Evolutionary conservation across 768 basidiomycete species (phyloP).

Genomic region (Pleurotus tuoliensis): DNA sequence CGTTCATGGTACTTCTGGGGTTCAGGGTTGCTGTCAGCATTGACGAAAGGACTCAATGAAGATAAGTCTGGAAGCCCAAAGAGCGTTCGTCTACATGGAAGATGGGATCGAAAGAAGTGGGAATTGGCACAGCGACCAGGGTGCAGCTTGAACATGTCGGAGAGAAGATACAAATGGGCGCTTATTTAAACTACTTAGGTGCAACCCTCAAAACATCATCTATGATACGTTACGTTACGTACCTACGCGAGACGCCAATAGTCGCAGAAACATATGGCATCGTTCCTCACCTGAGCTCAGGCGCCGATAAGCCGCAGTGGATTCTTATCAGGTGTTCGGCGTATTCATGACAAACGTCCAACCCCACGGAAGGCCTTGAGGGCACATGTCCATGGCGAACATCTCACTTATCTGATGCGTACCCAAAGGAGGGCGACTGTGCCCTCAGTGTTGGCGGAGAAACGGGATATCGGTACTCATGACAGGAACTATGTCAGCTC

Average conservation of each 20-base stretch:
- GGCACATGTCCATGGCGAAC: background rate
- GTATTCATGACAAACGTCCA: too few relatives aligned
- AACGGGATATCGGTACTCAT: background rate
- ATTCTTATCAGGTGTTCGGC: too few relatives aligned
- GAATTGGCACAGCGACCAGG: background rate
- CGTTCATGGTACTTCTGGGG: constrained; percentile 73
- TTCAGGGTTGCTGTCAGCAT: constrained; percentile 27
- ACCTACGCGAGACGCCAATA: too few relatives aligned
- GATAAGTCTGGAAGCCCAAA: constrained; percentile 53
- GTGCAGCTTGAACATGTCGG: background rate
- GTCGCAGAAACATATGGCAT: too few relatives aligned
- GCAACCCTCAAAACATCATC: too few relatives aligned
- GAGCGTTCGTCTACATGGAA: constrained; percentile 22
- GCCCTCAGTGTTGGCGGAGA: background rate
- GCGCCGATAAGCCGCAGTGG: background rate
- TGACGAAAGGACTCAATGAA: constrained; percentile 29
- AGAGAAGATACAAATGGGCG: background rate
- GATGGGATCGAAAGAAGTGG: background rate
- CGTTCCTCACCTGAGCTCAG: too few relatives aligned
- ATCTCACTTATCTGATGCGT: background rate
- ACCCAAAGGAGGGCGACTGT: constrained; percentile 1
- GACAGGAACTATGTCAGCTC: background rate
- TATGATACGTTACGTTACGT: too few relatives aligned
- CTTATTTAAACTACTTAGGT: background rate
- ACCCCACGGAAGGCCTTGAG: background rate